Conservation (phyloP, 1,284 basidiomycete species). For the Chiua sp. region DNA sequence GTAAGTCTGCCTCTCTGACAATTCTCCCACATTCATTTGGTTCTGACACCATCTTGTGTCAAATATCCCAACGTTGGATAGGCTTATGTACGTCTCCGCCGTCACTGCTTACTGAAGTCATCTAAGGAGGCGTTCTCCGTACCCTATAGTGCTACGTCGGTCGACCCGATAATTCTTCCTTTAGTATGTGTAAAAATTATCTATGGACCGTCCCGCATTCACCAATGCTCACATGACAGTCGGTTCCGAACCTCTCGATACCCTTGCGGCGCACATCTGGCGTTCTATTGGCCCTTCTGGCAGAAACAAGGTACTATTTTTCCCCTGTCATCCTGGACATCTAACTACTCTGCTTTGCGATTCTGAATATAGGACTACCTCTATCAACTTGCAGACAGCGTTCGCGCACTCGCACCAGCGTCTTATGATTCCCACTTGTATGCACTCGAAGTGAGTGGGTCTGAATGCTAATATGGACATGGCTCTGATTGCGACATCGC, state of each 20-base stretch:
- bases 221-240: slow-evolving; percentile 47
- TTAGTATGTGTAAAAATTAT: slow-evolving; percentile 43
- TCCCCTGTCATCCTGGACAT: too few species aligned
- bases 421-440: slow-evolving; percentile 81
- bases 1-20: slow-evolving; percentile 31
- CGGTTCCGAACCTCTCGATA: slow-evolving; percentile 76
- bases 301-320: slow-evolving; percentile 67
- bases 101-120: not conserved
- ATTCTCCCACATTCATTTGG: too few species aligned
- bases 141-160: slow-evolving; percentile 62
- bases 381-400: slow-evolving; percentile 70
- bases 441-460: slow-evolving; percentile 65
- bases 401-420: slow-evolving; percentile 72
- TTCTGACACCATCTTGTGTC: not conserved
- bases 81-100: slow-evolving; percentile 24
- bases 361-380: slow-evolving; percentile 69
- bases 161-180: slow-evolving; percentile 65
- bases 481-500: not conserved
- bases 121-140: too few species aligned
- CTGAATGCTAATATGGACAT: not conserved
- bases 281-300: slow-evolving; percentile 82
- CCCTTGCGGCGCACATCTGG: slow-evolving; percentile 73
- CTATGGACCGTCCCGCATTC: not conserved
- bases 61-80: not conserved
- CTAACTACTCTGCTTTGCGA: not conserved